These are phyloP conservation scores for Wickerhamomyces alni DNA, from an alignment of 805 yeast genomes.

Conservation along the genomic window DNA sequence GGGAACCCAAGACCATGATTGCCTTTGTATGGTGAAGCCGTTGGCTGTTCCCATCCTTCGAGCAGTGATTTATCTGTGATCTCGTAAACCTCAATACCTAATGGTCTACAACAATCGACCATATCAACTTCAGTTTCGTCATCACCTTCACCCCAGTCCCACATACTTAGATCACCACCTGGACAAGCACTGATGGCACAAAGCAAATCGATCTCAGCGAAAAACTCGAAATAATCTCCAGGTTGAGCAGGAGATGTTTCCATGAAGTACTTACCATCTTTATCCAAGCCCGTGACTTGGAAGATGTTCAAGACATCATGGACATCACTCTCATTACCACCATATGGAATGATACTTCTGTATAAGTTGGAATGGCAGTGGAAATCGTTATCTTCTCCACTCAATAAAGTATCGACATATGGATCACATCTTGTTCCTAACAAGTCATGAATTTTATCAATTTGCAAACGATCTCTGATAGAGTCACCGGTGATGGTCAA, in stretches of 20 bases:
- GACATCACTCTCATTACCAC: slow-evolving; percentile 59
- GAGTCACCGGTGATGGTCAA: slow-evolving; percentile 61
- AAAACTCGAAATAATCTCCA: slow-evolving; percentile 58
- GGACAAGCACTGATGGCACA: slow-evolving; percentile 66
- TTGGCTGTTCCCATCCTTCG: slow-evolving; percentile 46
- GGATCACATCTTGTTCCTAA: slow-evolving; percentile 69
- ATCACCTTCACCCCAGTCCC: slow-evolving; percentile 68
- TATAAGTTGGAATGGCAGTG: slow-evolving; percentile 64
- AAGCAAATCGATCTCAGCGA: slow-evolving; percentile 59
- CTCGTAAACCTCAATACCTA: slow-evolving; percentile 55
- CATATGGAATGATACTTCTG: slow-evolving; percentile 52
- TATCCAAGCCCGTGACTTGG: slow-evolving; percentile 63
- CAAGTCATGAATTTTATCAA: slow-evolving; percentile 60
- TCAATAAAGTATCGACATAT: slow-evolving; percentile 54
- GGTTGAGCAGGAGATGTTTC: slow-evolving; percentile 59
- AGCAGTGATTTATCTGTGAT: slow-evolving; percentile 42
- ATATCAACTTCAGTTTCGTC: slow-evolving; percentile 41
- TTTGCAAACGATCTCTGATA: slow-evolving; percentile 51
- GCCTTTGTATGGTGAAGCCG: slow-evolving; percentile 46
- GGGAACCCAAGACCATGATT: slow-evolving; percentile 42
- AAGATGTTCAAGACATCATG: slow-evolving; percentile 67
- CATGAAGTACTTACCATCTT: slow-evolving; percentile 63
- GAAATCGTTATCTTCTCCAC: slow-evolving; percentile 60
- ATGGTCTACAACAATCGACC: slow-evolving; percentile 58
- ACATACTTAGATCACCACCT: slow-evolving; percentile 60